These are phyloP conservation scores for Graphilbum ipis-grandicollis DNA, from an alignment of 2,329 filamentous ascomycete species.

Conservation along the genomic window DNA sequence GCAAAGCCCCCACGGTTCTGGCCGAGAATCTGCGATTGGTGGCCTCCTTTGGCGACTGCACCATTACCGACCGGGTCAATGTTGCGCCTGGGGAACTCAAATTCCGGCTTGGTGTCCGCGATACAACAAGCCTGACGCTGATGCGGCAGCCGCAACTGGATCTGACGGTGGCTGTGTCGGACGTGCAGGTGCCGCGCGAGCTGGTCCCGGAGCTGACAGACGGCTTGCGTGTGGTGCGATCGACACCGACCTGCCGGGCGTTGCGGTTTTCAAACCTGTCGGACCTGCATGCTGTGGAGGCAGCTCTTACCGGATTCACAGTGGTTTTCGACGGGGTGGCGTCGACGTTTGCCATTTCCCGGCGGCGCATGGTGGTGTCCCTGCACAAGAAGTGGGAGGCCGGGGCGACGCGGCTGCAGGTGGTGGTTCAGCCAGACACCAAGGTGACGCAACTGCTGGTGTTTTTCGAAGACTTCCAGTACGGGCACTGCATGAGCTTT, in stretches of 20 bases:
- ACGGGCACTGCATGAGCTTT: constrained; percentile 82
- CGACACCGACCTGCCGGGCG: constrained; percentile 49
- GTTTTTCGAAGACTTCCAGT: constrained; percentile 77
- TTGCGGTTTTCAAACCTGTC: constrained; percentile 48
- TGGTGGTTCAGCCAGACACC: constrained; percentile 52
- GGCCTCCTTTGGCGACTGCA: constrained; percentile 58
- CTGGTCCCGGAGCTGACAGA: constrained; percentile 44
- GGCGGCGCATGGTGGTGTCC: constrained; percentile 74
- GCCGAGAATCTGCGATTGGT: constrained; percentile 63
- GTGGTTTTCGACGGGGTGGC: constrained; percentile 62
- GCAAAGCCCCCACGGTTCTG: constrained; percentile 47
- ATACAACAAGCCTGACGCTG: constrained; percentile 44
- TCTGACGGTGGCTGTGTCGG: constrained; percentile 57
- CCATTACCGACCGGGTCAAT: constrained; percentile 70
- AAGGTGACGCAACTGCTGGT: constrained; percentile 62
- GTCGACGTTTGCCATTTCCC: constrained; percentile 60
- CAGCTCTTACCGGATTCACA: constrained; percentile 60
- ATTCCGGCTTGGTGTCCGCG: constrained; percentile 44
- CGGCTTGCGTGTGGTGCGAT: constrained; percentile 40
- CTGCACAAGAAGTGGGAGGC: constrained; percentile 94
- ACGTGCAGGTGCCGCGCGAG: constrained; percentile 45
- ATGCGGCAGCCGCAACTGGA: constrained; percentile 61
- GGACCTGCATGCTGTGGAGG: constrained; percentile 65
- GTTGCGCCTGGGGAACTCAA: constrained; percentile 59
- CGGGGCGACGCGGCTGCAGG: constrained; percentile 59